These are phyloP conservation scores for Vitis hybrid DNA, from an alignment of 177 flowering plant species.

Conservation along the genomic window DNA sequence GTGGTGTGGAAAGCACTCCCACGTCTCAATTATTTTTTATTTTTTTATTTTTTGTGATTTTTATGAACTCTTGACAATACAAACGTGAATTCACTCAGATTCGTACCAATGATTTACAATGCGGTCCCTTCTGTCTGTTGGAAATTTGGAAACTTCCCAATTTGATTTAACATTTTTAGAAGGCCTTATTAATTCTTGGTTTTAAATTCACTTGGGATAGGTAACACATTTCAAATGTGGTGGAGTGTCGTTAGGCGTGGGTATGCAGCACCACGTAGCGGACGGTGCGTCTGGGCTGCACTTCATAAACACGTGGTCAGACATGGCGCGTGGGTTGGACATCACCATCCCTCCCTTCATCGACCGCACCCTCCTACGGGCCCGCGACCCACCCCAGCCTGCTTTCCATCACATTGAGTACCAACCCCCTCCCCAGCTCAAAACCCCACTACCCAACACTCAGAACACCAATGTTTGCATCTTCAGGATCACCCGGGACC, in stretches of 20 bases:
- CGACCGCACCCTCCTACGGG: conserved; percentile 64
- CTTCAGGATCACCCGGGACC: conserved; percentile 48
- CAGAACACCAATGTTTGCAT: conserved; percentile 35
- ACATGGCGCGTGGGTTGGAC: conserved; percentile 69
- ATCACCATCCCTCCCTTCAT: conserved; percentile 59
- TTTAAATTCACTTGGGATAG: conserved; percentile 22
- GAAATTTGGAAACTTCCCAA: no score
- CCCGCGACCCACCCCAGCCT: conserved; percentile 72
- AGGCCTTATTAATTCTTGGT: no score
- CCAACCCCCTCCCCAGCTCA: conserved; percentile 61
- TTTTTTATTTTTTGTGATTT: no score
- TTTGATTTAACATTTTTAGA: no score
- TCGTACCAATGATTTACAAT: no score
- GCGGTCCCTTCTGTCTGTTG: no score
- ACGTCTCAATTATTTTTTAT: no score
- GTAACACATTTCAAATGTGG: conserved; percentile 82
- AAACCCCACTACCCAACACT: conserved; percentile 17
- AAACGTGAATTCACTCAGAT: no score
- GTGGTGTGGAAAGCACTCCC: no score
- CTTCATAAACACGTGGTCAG: conserved; percentile 80
- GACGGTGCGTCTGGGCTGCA: conserved; percentile 78
- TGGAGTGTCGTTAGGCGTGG: conserved; percentile 73
- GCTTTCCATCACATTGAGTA: conserved; percentile 64
- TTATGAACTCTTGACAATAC: no score
- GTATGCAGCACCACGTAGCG: conserved; percentile 70